These are phyloP conservation scores for Melanopsichium pennsylvanicum DNA, from an alignment of 1,284 basidiomycete genomes.

Conservation along the genomic window DNA sequence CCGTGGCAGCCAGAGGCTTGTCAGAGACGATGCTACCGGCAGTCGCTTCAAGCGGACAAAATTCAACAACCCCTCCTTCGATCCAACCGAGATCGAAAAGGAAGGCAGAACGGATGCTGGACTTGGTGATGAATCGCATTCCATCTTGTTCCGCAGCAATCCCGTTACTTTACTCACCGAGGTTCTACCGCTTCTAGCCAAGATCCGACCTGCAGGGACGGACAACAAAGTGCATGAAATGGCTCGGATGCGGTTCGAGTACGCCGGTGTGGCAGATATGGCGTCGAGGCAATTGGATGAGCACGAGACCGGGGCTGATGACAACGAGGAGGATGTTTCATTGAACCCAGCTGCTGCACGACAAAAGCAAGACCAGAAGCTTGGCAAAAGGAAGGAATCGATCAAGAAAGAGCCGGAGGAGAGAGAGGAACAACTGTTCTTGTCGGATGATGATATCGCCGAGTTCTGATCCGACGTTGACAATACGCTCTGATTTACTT, in stretches of 20 bases:
- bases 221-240: constrained; percentile 9
- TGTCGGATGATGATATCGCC: constrained; percentile 41
- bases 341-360: not conserved
- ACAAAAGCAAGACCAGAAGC: not conserved
- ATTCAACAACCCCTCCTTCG: constrained; percentile 4
- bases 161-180: constrained; percentile 26
- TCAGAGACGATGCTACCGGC: not conserved
- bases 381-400: not conserved
- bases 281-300: constrained; percentile 22
- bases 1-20: too few species aligned
- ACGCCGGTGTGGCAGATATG: constrained; percentile 32
- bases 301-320: constrained; percentile 21
- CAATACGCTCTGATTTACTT: too few species aligned
- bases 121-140: constrained; percentile 6
- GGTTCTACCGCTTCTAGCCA: constrained; percentile 35
- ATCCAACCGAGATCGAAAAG: not conserved
- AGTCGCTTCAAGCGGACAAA: constrained; percentile 12
- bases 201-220: constrained; percentile 13
- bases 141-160: constrained; percentile 9
- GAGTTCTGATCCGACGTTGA: constrained; percentile 31
- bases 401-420: constrained; percentile 3
- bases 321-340: not conserved
- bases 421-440: constrained; percentile 11
- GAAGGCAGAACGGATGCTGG: constrained; percentile 20
- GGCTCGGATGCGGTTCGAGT: constrained; percentile 34